Percentiles rank a stretch among this genome's conserved stretches.
Conservation (phyloP, 306 rosid genomes). For the Albizia julibrissin region DNA sequence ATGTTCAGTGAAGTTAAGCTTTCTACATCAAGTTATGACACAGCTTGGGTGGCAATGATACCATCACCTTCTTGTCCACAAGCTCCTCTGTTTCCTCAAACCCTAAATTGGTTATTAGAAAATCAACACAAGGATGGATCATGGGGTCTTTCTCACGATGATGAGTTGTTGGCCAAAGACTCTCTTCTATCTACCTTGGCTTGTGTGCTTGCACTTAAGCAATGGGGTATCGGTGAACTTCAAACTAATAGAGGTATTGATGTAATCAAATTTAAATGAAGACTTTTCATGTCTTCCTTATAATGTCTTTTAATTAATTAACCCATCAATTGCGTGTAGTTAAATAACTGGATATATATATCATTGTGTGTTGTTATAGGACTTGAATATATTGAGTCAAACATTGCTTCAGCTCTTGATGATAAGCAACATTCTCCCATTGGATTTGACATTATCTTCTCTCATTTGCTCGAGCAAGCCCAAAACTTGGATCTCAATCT, state of each 20-base stretch:
- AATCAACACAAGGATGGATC: constrained; percentile 80
- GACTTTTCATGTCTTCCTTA: not conserved
- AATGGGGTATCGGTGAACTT: constrained; percentile 62
- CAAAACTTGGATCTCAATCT: not conserved
- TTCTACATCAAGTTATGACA: constrained; percentile 62
- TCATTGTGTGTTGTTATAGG: constrained; percentile 47
- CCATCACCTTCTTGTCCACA: constrained; percentile 56
- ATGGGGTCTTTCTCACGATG: constrained; percentile 45
- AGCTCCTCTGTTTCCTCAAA: constrained; percentile 69
- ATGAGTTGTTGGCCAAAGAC: constrained; percentile 57
- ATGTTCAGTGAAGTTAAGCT: not conserved
- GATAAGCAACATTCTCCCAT: constrained; percentile 65
- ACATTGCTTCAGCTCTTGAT: constrained; percentile 60
- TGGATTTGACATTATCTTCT: constrained; percentile 57
- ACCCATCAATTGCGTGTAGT: not conserved
- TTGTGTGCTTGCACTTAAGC: constrained; percentile 29
- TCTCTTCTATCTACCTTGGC: constrained; percentile 76
- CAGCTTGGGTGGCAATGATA: constrained; percentile 93
- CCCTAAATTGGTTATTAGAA: constrained; percentile 71
- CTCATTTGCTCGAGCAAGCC: not conserved
- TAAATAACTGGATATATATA: not conserved
- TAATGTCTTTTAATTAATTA: not conserved
- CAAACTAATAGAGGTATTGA: constrained; percentile 59
- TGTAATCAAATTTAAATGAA: not conserved
- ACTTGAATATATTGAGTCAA: constrained; percentile 63